Evolutionary conservation across 2,329 filamentous ascomycete species (phyloP).

Genomic region (Lomentospora prolificans): DNA sequence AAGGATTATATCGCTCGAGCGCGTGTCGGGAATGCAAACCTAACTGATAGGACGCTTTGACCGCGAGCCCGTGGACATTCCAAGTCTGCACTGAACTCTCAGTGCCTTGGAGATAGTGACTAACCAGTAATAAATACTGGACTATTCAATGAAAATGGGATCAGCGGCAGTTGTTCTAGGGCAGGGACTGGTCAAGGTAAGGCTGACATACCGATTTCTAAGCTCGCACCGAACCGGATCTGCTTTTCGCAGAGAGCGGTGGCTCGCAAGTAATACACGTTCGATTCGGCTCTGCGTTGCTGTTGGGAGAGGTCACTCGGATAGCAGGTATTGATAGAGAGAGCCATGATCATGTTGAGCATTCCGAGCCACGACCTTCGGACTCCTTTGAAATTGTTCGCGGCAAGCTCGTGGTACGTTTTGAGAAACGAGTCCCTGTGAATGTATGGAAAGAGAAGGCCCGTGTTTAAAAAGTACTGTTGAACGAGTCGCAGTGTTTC

Average conservation of each 20-base stretch:
- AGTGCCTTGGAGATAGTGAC: slow-evolving; percentile 24
- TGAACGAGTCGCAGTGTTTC: slow-evolving; percentile 15
- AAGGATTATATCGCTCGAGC: neutral
- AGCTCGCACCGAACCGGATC: slow-evolving; percentile 27
- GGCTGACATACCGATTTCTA: slow-evolving; percentile 24
- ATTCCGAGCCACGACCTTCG: slow-evolving; percentile 40
- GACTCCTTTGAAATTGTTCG: slow-evolving; percentile 17
- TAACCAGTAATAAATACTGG: slow-evolving; percentile 21
- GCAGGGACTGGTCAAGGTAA: neutral
- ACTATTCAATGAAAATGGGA: slow-evolving; percentile 13
- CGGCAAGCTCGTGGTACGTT: slow-evolving; percentile 12
- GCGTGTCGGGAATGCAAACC: slow-evolving; percentile 18
- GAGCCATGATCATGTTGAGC: slow-evolving; percentile 39
- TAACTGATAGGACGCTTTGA: slow-evolving; percentile 23
- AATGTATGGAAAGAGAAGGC: slow-evolving; percentile 20
- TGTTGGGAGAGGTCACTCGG: slow-evolving; percentile 22
- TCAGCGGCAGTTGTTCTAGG: neutral
- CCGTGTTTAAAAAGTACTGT: slow-evolving; percentile 19
- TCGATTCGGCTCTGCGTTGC: slow-evolving; percentile 27
- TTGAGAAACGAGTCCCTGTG: slow-evolving; percentile 19
- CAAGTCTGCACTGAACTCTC: slow-evolving; percentile 23
- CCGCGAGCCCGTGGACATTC: slow-evolving; percentile 20
- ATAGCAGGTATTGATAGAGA: slow-evolving; percentile 23
- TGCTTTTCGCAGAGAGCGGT: slow-evolving; percentile 31
- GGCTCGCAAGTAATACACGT: slow-evolving; percentile 35